phyloP scores from a whole-genome alignment of 345 rosid species.

The Chamaenerion angustifolium region DNA sequence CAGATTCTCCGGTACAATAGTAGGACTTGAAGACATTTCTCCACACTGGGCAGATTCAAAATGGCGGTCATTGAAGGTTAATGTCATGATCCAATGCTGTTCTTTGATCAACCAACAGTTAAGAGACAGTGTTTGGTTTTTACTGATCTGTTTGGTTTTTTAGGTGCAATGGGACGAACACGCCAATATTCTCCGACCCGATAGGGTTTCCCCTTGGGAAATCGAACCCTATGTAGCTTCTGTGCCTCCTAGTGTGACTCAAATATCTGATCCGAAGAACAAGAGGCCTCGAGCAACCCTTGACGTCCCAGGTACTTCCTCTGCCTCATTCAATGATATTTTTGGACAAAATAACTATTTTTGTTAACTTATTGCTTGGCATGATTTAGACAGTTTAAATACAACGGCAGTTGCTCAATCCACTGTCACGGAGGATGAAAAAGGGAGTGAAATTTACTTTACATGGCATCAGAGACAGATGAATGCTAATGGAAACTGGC shows the following conservation, averaged over 20 bases:
- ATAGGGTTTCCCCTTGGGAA: constrained; percentile 93
- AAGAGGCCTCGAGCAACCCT: constrained; percentile 57
- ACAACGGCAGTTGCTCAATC: constrained; percentile 50
- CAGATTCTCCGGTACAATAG: constrained; percentile 83
- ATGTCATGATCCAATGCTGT: not conserved
- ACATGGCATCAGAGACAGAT: constrained; percentile 35
- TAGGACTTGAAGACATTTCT: constrained; percentile 70
- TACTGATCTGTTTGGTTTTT: constrained; percentile 1
- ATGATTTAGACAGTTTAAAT: constrained; percentile 16
- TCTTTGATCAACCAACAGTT: not conserved
- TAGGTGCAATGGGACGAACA: constrained; percentile 98
- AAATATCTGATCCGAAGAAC: constrained; percentile 30
- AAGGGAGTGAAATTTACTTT: constrained; percentile 26
- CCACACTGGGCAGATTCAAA: constrained; percentile 64
- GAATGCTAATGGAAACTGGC: constrained; percentile 23
- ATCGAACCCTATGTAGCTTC: constrained; percentile 56
- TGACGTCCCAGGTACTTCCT: constrained; percentile 36
- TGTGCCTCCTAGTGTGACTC: constrained; percentile 27
- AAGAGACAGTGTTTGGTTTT: not conserved
- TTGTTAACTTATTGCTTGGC: not conserved
- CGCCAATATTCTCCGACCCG: constrained; percentile 63
- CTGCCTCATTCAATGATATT: not conserved
- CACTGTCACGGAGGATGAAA: constrained; percentile 30
- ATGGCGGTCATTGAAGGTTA: constrained; percentile 83
- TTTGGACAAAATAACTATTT: not conserved